Evolutionary conservation across 176 grass and related monocot species (phyloP).

Genomic region (Typha latifolia): DNA sequence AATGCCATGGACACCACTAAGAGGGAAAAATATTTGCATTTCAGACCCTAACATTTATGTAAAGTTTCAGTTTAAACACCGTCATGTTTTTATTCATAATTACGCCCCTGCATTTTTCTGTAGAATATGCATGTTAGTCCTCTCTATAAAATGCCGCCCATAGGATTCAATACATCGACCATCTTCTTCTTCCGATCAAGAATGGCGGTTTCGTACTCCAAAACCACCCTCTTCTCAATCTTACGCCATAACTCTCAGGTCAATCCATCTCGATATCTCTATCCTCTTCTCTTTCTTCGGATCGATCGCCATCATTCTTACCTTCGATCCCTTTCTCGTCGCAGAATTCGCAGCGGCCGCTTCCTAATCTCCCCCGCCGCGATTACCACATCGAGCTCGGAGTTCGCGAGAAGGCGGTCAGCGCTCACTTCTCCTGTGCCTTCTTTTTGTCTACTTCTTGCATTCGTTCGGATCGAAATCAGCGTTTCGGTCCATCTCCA

Average conservation of each 20-base stretch:
- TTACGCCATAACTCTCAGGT: slow-evolving; percentile 20
- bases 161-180: no score
- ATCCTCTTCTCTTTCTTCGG: neutral
- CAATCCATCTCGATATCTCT: no score
- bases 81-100: no score
- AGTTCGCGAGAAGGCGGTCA: slow-evolving; percentile 24
- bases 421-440: neutral
- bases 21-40: no score
- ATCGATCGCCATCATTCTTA: neutral
- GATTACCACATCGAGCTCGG: slow-evolving; percentile 20
- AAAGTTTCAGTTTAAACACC: no score
- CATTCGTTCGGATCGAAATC: neutral
- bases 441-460: neutral
- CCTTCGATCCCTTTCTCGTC: slow-evolving; percentile 1
- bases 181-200: no score
- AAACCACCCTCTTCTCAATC: slow-evolving; percentile 12
- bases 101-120: no score
- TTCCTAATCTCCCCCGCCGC: slow-evolving; percentile 8
- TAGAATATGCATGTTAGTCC: no score
- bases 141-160: no score
- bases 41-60: no score
- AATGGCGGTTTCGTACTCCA: slow-evolving; percentile 21
- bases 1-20: no score
- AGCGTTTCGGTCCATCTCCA: no score
- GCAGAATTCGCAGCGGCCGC: slow-evolving; percentile 5